Conservation (phyloP, 305 asterid genomes). For the Fraxinus angustifolia region DNA sequence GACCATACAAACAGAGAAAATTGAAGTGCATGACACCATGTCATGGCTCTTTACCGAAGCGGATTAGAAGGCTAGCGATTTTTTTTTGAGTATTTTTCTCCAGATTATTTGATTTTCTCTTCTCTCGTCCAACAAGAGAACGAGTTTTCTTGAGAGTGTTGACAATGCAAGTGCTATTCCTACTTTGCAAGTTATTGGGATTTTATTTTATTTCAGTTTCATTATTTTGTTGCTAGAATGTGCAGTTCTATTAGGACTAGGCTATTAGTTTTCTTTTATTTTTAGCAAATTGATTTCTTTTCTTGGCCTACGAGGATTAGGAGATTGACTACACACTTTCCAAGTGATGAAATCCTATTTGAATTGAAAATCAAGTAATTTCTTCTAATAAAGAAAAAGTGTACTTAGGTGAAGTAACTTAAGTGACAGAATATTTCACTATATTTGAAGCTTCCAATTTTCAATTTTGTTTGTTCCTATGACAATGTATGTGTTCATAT, state of each 20-base stretch:
- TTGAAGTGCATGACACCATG: not conserved
- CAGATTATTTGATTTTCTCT: not conserved
- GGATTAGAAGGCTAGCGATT: not conserved
- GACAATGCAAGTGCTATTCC: not conserved
- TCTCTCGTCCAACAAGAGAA: not conserved
- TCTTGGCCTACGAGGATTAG: not conserved
- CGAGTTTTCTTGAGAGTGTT: not conserved
- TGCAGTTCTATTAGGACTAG: not conserved
- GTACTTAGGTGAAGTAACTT: not conserved
- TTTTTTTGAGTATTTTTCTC: not conserved
- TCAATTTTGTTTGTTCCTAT: constrained; percentile 15
- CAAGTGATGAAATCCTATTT: not conserved
- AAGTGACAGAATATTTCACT: not conserved
- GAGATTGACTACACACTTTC: not conserved
- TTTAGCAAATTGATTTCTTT: not conserved
- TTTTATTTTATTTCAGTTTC: not conserved
- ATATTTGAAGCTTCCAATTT: not conserved
- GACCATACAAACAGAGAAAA: not conserved
- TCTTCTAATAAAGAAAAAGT: not conserved
- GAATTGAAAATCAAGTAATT: not conserved
- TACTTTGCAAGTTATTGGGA: not conserved
- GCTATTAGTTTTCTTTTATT: not conserved
- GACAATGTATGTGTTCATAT: constrained; percentile 7
- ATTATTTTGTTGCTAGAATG: not conserved
- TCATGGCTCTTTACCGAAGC: not conserved